A percentile compares a stretch with the other conserved stretches of the same genome.
Conservation (phyloP, 2,329 filamentous ascomycete genomes). For the Colletotrichum coccodes region DNA sequence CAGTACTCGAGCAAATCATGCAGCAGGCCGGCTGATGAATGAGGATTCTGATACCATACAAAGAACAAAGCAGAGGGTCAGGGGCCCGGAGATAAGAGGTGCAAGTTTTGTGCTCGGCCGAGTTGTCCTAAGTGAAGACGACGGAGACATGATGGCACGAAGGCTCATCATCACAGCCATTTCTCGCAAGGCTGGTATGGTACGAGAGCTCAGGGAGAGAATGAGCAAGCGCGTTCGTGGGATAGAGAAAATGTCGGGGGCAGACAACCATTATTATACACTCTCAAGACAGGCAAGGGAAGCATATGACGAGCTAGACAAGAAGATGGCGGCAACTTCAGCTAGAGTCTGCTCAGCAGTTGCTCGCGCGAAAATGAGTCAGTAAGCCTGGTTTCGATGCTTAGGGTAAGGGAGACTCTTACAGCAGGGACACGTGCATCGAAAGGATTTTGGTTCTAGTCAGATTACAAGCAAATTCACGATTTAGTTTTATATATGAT, state of each 20-base stretch:
- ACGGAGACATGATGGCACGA: neutral
- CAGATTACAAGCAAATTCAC: no score
- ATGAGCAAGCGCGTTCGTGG: no score
- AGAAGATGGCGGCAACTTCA: neutral
- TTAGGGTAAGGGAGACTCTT: no score
- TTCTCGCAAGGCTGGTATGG: neutral
- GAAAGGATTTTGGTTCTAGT: no score
- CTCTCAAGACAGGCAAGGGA: neutral
- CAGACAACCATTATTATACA: neutral
- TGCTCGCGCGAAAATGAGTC: neutral
- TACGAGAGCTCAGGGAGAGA: neutral
- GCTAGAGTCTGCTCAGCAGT: neutral
- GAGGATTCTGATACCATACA: no score
- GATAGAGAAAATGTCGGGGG: neutral
- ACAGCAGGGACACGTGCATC: no score
- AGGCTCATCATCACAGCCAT: neutral
- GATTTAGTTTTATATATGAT: no score
- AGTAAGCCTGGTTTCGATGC: no score
- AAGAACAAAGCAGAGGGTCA: neutral
- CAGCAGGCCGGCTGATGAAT: neutral
- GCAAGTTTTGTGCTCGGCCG: slow-evolving; percentile 1
- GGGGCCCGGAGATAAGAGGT: neutral
- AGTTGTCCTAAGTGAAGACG: neutral
- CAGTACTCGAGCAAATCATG: neutral
- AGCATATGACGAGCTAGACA: neutral